Conservation (phyloP, 2,329 filamentous ascomycete genomes). For the Colletotrichum sp. region DNA sequence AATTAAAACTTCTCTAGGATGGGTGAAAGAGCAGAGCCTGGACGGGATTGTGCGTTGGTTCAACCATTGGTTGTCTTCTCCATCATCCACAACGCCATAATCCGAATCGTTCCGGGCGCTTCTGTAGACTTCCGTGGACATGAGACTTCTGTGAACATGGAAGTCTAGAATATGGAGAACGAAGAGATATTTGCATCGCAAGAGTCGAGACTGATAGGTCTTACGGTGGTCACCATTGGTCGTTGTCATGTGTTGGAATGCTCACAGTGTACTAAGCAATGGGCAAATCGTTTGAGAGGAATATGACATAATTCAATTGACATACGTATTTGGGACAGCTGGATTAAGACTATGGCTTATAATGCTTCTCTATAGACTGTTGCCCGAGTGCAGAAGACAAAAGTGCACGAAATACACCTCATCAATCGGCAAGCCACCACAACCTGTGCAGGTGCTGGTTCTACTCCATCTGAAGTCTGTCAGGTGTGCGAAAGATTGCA, state of each 20-base stretch:
- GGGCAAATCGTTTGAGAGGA: neutral
- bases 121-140: too few relatives aligned
- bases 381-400: fast-evolving
- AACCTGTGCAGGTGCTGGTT: neutral
- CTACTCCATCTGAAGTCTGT: neutral
- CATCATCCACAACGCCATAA: neutral
- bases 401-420: fast-evolving
- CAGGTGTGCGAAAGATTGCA: neutral
- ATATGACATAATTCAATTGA: neutral
- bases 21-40: neutral
- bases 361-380: neutral
- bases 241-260: neutral
- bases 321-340: fast-evolving
- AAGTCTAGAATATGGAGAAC: neutral
- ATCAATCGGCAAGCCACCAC: fast-evolving
- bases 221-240: neutral
- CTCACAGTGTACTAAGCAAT: neutral
- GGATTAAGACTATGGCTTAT: fast-evolving
- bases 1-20: neutral
- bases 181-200: fast-evolving
- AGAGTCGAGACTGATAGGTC: neutral
- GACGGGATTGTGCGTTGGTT: neutral
- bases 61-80: neutral
- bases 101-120: neutral
- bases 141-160: neutral